phyloP scores from a whole-genome alignment of 2,329 filamentous ascomycete species.

The Aspergillus sp. region DNA sequence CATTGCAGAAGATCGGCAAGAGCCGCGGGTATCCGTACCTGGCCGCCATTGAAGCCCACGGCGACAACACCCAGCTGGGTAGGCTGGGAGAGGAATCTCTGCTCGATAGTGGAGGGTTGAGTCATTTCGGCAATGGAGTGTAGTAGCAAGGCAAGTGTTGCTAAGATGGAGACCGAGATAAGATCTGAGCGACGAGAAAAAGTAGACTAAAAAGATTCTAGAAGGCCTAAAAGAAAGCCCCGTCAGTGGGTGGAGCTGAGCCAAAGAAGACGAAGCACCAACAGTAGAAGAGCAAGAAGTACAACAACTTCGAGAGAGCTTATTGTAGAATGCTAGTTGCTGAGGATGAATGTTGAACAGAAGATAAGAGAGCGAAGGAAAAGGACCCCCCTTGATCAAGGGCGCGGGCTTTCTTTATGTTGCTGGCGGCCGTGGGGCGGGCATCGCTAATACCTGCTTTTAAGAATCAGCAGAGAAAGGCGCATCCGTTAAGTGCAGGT shows the following conservation, averaged over 20 bases:
- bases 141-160: neutral
- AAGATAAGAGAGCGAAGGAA: neutral
- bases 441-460: conserved; percentile 46
- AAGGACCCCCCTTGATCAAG: neutral
- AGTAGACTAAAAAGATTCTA: conserved; percentile 13
- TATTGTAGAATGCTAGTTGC: neutral
- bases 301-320: neutral
- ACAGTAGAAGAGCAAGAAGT: neutral
- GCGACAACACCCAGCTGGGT: conserved; percentile 87
- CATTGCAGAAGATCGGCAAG: conserved; percentile 11
- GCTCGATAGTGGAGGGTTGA: conserved; percentile 57
- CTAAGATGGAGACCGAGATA: conserved; percentile 2
- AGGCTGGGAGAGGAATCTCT: conserved; percentile 76
- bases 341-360: neutral
- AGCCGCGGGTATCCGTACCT: conserved; percentile 58
- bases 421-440: conserved; percentile 13
- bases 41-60: conserved; percentile 93
- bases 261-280: conserved; percentile 3
- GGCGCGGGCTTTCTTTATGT: conserved; percentile 19
- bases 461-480: conserved; percentile 35
- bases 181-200: conserved; percentile 8
- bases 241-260: conserved; percentile 12
- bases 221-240: conserved; percentile 20
- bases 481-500: conserved; percentile 51
- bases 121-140: conserved; percentile 44